Evolutionary conservation across 768 basidiomycete species (phyloP).

Genomic region (Boletus reticulatus): DNA sequence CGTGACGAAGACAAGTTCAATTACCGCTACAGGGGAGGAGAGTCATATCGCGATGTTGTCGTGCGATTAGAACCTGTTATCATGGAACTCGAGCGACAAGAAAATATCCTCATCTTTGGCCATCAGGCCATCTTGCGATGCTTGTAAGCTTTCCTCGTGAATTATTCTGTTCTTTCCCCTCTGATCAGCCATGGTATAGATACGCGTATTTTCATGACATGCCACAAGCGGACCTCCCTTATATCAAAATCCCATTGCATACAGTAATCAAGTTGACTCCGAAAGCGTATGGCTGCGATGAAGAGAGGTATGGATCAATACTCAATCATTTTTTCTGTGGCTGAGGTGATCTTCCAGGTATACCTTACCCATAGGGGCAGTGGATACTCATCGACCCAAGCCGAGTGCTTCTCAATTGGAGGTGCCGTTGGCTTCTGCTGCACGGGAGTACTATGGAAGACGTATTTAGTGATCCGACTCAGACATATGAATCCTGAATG

Average conservation of each 20-base stretch:
- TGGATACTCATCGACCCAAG: constrained; percentile 87
- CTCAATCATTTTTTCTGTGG: neutral
- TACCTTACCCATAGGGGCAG: constrained; percentile 85
- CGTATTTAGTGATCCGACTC: constrained; percentile 5
- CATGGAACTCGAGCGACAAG: constrained; percentile 98
- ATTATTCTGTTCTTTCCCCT: neutral
- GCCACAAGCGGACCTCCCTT: constrained; percentile 91
- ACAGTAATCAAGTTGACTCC: constrained; percentile 98
- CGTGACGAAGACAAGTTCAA: constrained; percentile 99
- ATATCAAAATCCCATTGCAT: constrained; percentile 96
- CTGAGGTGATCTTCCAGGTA: constrained; percentile 50
- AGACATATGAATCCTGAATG: neutral
- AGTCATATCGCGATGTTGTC: constrained; percentile 97
- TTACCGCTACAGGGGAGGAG: constrained; percentile 95
- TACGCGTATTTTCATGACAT: constrained; percentile 97
- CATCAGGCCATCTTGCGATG: constrained; percentile 92
- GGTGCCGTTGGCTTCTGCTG: constrained; percentile 14
- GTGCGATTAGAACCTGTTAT: constrained; percentile 95
- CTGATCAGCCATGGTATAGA: constrained; percentile 36
- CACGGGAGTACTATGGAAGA: constrained; percentile 38
- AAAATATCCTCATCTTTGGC: constrained; percentile 94
- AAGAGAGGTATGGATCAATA: constrained; percentile 66
- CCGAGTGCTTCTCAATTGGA: constrained; percentile 27
- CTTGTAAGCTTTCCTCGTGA: constrained; percentile 43
- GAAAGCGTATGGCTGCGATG: constrained; percentile 98